Percentiles rank a stretch among this genome's conserved stretches.
Conservation (phyloP, 148 eudicot species). For the Polygonum maritimum region DNA sequence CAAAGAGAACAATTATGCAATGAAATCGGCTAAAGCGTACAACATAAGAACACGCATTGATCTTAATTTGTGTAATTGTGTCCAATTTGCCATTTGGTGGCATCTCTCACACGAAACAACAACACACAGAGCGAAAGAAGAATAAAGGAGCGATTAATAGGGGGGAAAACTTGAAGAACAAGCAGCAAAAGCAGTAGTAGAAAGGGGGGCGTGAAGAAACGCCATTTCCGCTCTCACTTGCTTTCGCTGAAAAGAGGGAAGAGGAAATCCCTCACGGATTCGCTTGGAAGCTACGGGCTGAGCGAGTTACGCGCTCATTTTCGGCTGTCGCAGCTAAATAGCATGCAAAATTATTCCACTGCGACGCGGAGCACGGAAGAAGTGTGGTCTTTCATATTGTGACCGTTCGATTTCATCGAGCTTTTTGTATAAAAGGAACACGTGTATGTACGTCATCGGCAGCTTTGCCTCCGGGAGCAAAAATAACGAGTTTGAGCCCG, state of each 20-base stretch:
- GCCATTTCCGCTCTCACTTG: background rate
- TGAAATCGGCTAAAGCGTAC: background rate
- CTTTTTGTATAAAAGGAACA: background rate
- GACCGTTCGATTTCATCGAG: background rate
- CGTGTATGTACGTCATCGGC: background rate
- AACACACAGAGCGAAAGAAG: background rate
- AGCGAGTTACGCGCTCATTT: slow-evolving; percentile 3
- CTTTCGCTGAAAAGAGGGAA: slow-evolving; percentile 1
- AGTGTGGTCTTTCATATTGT: background rate
- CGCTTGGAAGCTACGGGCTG: background rate
- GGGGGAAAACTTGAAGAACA: background rate
- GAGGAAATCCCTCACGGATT: slow-evolving; percentile 1
- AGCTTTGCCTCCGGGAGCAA: background rate
- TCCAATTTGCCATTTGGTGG: background rate
- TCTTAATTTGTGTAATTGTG: background rate
- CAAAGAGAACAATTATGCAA: background rate
- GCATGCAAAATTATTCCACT: slow-evolving; percentile 5
- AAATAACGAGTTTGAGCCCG: background rate
- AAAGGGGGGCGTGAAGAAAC: background rate
- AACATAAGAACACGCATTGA: background rate
- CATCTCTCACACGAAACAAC: background rate
- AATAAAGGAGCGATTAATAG: background rate
- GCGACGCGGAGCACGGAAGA: background rate
- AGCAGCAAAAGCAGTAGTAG: background rate
- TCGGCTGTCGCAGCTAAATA: background rate